Conservation (phyloP, 148 eudicot genomes). For the Silene latifolia region DNA sequence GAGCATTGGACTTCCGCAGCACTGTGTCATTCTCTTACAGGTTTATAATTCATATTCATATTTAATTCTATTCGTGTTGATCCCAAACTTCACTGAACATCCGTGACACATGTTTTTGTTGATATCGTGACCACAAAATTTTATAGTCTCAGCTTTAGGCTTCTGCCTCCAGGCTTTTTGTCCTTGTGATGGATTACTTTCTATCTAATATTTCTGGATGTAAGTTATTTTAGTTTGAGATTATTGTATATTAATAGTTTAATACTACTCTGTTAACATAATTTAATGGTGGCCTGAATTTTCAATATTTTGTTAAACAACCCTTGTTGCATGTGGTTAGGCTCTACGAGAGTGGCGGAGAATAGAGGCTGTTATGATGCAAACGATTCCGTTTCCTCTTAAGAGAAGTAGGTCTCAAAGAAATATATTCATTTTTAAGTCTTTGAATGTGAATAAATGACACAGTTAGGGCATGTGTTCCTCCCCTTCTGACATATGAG, state of each 20-base stretch:
- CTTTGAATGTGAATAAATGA: no score
- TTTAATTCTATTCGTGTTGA: background rate
- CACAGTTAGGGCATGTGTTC: no score
- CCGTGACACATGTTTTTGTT: background rate
- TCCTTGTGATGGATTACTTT: background rate
- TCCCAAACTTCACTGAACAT: background rate
- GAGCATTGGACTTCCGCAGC: slow-evolving; percentile 77
- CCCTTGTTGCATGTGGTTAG: background rate
- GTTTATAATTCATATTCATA: slow-evolving; percentile 32
- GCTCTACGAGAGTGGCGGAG: background rate
- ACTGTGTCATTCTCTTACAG: slow-evolving; percentile 91
- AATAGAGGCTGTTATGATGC: no score
- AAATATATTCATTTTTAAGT: background rate
- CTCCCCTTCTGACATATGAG: no score
- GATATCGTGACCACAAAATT: no score
- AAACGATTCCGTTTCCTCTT: background rate
- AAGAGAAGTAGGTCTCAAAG: background rate
- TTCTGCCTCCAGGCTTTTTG: background rate
- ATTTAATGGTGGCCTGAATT: background rate
- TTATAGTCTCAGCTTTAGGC: background rate
- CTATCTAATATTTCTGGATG: background rate
- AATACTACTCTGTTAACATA: background rate
- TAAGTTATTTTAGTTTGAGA: background rate
- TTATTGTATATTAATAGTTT: background rate
- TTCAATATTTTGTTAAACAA: background rate